A percentile compares a stretch with the other conserved stretches of the same genome.
phyloP scores from a whole-genome alignment of 2,329 filamentous ascomycete species.

The Trichoderma afroharzianum region DNA sequence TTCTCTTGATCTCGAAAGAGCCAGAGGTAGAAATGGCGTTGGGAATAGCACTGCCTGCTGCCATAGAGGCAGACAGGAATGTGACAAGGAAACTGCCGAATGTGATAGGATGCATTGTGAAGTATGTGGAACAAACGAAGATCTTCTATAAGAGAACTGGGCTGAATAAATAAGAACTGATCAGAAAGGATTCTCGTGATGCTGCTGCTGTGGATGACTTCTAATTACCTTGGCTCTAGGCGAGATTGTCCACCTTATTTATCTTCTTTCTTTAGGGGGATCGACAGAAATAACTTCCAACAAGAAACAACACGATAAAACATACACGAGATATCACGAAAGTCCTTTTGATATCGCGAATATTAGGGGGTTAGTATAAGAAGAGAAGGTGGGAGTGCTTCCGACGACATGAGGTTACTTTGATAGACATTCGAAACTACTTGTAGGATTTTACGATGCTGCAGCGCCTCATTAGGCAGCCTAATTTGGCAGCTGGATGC shows the following conservation, averaged over 20 bases:
- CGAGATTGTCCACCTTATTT: slow-evolving; percentile 2
- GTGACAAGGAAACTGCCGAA: slow-evolving; percentile 16
- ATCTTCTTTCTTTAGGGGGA: not conserved
- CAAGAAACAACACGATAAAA: not conserved
- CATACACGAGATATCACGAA: not conserved
- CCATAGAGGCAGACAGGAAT: slow-evolving; percentile 14
- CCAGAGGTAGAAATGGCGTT: not conserved
- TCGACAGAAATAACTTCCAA: not conserved
- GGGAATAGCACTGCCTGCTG: slow-evolving; percentile 14
- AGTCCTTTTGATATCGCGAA: not conserved
- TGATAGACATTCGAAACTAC: not conserved
- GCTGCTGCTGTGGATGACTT: not conserved
- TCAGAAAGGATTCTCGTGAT: not conserved
- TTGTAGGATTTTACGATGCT: not conserved
- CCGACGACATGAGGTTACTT: not conserved
- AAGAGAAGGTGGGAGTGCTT: not conserved
- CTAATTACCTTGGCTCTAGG: not conserved
- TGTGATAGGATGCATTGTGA: slow-evolving; percentile 8
- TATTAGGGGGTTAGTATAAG: not conserved
- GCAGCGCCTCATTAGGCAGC: not conserved
- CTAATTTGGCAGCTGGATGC: not conserved
- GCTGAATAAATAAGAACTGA: not conserved
- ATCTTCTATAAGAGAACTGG: not conserved
- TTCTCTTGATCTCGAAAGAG: slow-evolving; percentile 12
- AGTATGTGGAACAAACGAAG: not conserved